Evolutionary conservation across 2,329 filamentous ascomycete species (phyloP).

Genomic region (Lachnellula willkommii): DNA sequence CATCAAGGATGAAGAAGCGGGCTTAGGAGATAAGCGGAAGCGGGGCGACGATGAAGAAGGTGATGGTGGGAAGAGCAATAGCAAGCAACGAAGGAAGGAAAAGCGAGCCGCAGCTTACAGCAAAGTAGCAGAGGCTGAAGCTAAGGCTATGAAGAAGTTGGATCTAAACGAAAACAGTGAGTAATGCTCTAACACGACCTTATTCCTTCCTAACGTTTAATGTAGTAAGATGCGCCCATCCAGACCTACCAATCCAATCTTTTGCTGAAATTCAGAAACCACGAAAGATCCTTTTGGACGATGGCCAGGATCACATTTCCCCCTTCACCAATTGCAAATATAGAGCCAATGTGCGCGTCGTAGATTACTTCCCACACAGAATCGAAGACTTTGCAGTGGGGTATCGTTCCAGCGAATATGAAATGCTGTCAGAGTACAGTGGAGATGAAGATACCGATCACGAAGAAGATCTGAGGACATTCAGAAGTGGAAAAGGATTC

Average conservation of each 20-base stretch:
- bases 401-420: constrained; percentile 42
- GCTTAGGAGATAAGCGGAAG: constrained; percentile 28
- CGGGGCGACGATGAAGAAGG: constrained; percentile 7
- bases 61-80: constrained; percentile 12
- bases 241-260: constrained; percentile 32
- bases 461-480: constrained; percentile 19
- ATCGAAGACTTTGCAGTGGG: constrained; percentile 65
- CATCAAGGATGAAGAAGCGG: constrained; percentile 33
- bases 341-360: constrained; percentile 64
- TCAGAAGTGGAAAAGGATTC: constrained; percentile 19
- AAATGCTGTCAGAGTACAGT: constrained; percentile 43
- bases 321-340: constrained; percentile 74
- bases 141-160: constrained; percentile 25
- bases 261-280: constrained; percentile 32
- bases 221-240: constrained; percentile 42
- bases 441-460: constrained; percentile 28
- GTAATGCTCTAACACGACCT: neutral
- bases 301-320: constrained; percentile 37
- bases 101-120: constrained; percentile 28
- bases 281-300: constrained; percentile 39
- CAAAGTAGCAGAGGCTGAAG: constrained; percentile 27
- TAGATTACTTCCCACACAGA: constrained; percentile 70
- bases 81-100: constrained; percentile 26
- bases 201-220: constrained; percentile 3
- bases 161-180: constrained; percentile 35